These are phyloP conservation scores for Verbascum thapsus DNA, from an alignment of 257 asterid species.

Conservation along the genomic window DNA sequence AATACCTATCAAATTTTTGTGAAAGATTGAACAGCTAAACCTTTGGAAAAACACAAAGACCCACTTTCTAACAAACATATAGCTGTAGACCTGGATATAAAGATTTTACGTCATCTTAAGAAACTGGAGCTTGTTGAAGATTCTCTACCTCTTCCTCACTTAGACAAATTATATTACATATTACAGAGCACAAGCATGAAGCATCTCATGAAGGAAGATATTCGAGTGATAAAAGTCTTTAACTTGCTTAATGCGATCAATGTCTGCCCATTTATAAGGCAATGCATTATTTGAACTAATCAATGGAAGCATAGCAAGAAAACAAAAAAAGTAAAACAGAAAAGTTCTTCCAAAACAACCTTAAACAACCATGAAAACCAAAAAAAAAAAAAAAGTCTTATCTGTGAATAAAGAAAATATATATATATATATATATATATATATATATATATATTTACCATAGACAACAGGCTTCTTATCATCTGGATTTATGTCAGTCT, in stretches of 20 bases:
- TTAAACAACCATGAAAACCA: not conserved
- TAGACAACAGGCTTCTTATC: conserved; percentile 76
- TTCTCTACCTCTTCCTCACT: not conserved
- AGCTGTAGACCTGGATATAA: too few species aligned
- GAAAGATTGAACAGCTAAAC: too few species aligned
- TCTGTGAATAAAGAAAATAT: not conserved
- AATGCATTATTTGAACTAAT: not conserved
- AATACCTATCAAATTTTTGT: not conserved
- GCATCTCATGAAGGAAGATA: not conserved
- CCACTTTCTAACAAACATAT: too few species aligned
- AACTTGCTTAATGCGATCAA: conserved; percentile 6
- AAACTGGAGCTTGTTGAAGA: too few species aligned
- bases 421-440: too few species aligned
- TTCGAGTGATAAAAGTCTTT: not conserved
- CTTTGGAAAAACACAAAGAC: too few species aligned
- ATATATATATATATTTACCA: conserved; percentile 55
- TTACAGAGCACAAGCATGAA: not conserved
- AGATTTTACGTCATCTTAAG: too few species aligned
- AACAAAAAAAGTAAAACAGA: too few species aligned
- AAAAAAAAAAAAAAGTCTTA: too few species aligned
- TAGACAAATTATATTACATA: conserved; percentile 1
- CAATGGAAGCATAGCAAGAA: not conserved
- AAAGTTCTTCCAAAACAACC: too few species aligned
- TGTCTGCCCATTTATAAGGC: not conserved
- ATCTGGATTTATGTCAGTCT: conserved; percentile 55